These are phyloP conservation scores for Silene latifolia DNA, from an alignment of 148 eudicot species.

Conservation along the genomic window DNA sequence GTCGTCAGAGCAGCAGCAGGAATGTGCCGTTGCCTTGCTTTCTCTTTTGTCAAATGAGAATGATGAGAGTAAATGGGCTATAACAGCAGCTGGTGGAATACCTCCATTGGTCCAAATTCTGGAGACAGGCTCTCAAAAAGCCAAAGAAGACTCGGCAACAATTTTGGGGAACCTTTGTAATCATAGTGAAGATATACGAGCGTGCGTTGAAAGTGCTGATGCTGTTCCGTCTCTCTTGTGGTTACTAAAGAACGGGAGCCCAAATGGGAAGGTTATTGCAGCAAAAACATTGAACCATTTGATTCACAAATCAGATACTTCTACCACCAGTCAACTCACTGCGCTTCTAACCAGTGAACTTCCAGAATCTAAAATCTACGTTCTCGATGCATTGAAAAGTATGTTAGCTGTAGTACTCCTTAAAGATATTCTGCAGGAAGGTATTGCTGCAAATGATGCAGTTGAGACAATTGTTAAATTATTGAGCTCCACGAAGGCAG, in stretches of 20 bases:
- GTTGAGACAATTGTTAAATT: conserved; percentile 80
- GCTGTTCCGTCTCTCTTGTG: conserved; percentile 98
- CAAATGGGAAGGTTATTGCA: conserved; percentile 92
- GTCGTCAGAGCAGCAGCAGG: conserved; percentile 99
- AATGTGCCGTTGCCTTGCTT: conserved; percentile 95
- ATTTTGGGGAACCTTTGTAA: conserved; percentile 97
- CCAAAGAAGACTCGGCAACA: conserved; percentile 95
- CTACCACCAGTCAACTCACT: conserved; percentile 93
- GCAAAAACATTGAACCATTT: conserved; percentile 91
- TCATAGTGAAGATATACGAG: conserved; percentile 98
- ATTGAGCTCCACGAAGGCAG: conserved; percentile 71
- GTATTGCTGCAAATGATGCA: conserved; percentile 97
- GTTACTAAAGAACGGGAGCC: conserved; percentile 93
- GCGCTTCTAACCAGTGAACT: conserved; percentile 90
- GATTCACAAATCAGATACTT: conserved; percentile 92
- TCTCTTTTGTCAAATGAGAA: conserved; percentile 85
- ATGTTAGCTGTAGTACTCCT: conserved; percentile 83
- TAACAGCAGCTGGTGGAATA: conserved; percentile 99
- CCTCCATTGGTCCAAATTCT: conserved; percentile 98
- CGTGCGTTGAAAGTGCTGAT: conserved; percentile 99
- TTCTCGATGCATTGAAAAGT: conserved; percentile 84
- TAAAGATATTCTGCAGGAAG: conserved; percentile 78
- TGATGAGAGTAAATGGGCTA: conserved; percentile 99
- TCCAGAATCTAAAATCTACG: conserved; percentile 91
- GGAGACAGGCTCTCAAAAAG: conserved; percentile 96